Conservation (phyloP, 768 basidiomycete species). For the Mycena leptocephala region DNA sequence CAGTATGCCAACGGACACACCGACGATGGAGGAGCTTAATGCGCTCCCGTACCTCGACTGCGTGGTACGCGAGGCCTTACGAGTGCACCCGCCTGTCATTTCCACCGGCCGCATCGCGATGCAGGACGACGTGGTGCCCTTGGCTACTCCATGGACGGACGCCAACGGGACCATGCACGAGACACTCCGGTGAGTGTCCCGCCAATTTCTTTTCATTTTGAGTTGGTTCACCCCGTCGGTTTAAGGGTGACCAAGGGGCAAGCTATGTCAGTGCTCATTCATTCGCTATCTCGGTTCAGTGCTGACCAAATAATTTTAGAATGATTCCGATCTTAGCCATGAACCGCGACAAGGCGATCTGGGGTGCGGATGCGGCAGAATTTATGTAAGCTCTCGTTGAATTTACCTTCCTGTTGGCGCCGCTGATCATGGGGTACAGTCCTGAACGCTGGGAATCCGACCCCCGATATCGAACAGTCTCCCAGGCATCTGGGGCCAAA, state of each 20-base stretch:
- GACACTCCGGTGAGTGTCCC: background rate
- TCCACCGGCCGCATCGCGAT: background rate
- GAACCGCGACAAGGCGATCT: background rate
- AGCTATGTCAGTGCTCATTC: background rate
- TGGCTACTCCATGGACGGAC: background rate
- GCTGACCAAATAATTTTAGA: too few relatives aligned
- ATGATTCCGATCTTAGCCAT: background rate
- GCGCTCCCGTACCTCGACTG: slow-evolving; percentile 60
- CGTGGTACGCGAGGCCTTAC: slow-evolving; percentile 1
- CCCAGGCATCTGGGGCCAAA: background rate
- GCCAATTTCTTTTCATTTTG: background rate
- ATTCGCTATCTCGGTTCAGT: too few relatives aligned
- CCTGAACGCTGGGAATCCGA: background rate
- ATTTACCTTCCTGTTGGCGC: background rate
- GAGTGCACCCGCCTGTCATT: background rate
- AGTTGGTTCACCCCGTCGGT: background rate
- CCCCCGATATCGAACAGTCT: background rate
- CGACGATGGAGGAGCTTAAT: slow-evolving; percentile 19
- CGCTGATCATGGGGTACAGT: background rate
- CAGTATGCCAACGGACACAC: background rate
- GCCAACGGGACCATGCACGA: background rate
- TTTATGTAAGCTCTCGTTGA: background rate
- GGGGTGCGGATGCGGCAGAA: background rate
- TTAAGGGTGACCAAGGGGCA: slow-evolving; percentile 17
- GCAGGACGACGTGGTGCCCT: slow-evolving; percentile 7